phyloP scores from a whole-genome alignment of 805 yeast genomes.

The Saccharomycopsis sp. region DNA sequence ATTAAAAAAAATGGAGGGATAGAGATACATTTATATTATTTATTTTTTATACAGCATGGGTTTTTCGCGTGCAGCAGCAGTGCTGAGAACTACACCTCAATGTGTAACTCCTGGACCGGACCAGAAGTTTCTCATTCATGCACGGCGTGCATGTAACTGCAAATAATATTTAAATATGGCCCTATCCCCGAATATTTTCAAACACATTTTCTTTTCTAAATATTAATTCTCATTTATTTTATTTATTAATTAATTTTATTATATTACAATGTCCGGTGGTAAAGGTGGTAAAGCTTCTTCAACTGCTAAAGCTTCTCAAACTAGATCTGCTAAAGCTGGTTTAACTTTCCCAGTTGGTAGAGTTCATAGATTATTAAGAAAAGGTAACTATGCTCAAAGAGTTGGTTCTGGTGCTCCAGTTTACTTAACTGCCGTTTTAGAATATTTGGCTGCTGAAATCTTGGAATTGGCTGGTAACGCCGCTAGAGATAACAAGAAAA shows the following conservation, averaged over 20 bases:
- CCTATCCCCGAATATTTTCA: too few species aligned
- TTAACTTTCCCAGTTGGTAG: slow-evolving; percentile 99
- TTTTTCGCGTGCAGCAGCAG: not conserved
- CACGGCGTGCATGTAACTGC: not conserved
- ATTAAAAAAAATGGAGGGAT: too few species aligned
- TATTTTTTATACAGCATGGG: not conserved
- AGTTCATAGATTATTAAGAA: slow-evolving; percentile 93
- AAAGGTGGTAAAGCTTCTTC: slow-evolving; percentile 90
- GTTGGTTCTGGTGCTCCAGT: slow-evolving; percentile 99
- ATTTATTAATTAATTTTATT: not conserved
- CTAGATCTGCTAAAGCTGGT: slow-evolving; percentile 98
- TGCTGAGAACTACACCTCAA: not conserved
- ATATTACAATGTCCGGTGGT: slow-evolving; percentile 56
- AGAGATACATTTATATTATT: not conserved
- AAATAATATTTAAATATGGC: too few species aligned
- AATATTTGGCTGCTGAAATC: slow-evolving; percentile 96
- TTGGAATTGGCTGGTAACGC: slow-evolving; percentile 98
- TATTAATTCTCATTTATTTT: too few species aligned
- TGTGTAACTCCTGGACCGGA: not conserved
- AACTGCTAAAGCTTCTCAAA: slow-evolving; percentile 90
- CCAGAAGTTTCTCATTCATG: not conserved
- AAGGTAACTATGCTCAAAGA: slow-evolving; percentile 97
- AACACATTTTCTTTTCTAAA: too few species aligned
- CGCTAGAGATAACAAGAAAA: slow-evolving; percentile 98
- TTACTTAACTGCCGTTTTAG: slow-evolving; percentile 93